Base-by-base conservation (phyloP, 169 alveolate species). In the Ichthyophthirius multifiliis region DNA sequence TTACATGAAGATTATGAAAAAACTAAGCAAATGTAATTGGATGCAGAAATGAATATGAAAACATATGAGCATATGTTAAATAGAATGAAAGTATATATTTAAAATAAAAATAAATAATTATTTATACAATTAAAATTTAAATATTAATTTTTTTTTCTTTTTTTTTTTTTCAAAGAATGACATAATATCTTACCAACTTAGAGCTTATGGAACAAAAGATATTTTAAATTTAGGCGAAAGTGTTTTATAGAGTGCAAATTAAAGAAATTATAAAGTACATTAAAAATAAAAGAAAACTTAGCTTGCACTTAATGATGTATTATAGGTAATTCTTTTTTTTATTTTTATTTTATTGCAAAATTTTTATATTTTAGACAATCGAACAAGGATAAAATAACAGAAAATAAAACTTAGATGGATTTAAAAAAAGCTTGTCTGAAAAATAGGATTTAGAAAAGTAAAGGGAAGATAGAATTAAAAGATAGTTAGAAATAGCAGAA, bases 401-500 rank as follows among this genome's bases (percentile, higher is more conserved):
- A 35, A 76, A 81, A 73, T 55, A 41, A 0, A 71, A 81, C 43
- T 31, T 81, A 30, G 43, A 34, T n/a, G 73, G 63, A 32, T 81
- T 81, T 43, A 81, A 67, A 34, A 55, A 47, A 23, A 43, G 73
- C 12, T 39, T 83, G 15, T 75, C 47, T 35, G 75, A 88, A 18
- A 79, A 81, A 74, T 76, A 80, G 7, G 89, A 81, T 6, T 76
- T 88, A 23, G 86, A 83, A 20, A 32, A 81, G 62, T 74, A 85
- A 46, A 79, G 89, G 46, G 87, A 83, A 74, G 93, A 83, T 13
- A 65, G 90, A 67, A 77, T 83, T 9, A 75, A 83, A 35, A 79
- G 93, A 75, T 31, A 88, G 74, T 43, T 75, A 34, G 93, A 88
- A 39, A 88, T 88, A 4, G 93, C 93, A 13, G 93, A 88, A 62